A percentile compares a stretch with the other conserved stretches of the same genome.
Conservation (phyloP, 2,329 filamentous ascomycete genomes). For the Ascochyta fabae region DNA sequence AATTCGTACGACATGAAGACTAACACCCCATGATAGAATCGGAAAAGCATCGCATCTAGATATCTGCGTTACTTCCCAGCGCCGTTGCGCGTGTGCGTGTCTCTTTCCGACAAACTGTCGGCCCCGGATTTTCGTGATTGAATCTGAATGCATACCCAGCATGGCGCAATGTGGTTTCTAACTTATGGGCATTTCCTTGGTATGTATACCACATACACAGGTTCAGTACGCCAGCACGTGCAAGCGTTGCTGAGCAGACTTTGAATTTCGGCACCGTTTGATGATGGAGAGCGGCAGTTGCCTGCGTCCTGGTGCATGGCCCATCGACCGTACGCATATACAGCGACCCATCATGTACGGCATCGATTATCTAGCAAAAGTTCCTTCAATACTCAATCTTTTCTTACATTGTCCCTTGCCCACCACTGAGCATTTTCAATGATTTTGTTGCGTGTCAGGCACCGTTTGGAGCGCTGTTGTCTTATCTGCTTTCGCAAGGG, state of each 20-base stretch:
- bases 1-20: not conserved
- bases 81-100: slow-evolving; percentile 2
- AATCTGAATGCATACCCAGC: slow-evolving; percentile 21
- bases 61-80: slow-evolving; percentile 4
- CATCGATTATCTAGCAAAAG: slow-evolving; percentile 17
- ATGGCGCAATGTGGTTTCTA: slow-evolving; percentile 27
- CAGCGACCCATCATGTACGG: slow-evolving; percentile 3
- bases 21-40: slow-evolving; percentile 62
- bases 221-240: not conserved
- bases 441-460: not conserved
- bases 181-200: slow-evolving; percentile 11
- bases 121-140: slow-evolving; percentile 5
- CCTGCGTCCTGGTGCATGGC: not conserved
- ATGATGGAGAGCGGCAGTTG: slow-evolving; percentile 2
- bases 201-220: slow-evolving; percentile 17
- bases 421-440: not conserved
- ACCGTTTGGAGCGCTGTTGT: slow-evolving; percentile 1
- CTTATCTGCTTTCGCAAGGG: slow-evolving; percentile 7
- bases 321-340: slow-evolving; percentile 1
- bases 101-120: slow-evolving; percentile 1
- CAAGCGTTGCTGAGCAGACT: not conserved
- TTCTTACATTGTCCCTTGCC: not conserved
- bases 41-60: slow-evolving; percentile 75
- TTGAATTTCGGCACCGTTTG: not conserved
- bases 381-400: not conserved